Conservation (phyloP, 2,329 filamentous ascomycete species). For the Ceratocystis albifundus region DNA sequence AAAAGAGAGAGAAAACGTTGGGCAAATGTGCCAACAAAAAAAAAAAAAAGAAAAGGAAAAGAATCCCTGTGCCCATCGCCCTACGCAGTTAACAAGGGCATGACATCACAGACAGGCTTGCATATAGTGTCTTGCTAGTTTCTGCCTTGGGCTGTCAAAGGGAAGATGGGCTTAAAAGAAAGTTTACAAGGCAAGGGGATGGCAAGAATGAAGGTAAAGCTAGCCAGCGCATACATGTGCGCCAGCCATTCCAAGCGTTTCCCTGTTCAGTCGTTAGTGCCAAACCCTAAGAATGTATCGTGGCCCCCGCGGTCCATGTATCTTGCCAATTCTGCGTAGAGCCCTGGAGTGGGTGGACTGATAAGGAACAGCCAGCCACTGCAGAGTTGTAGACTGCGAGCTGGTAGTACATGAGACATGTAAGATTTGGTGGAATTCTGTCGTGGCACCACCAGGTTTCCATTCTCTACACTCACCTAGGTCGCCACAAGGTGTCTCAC, state of each 20-base stretch:
- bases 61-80: not conserved
- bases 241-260: not conserved
- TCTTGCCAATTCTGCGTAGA: not conserved
- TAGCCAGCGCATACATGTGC: not conserved
- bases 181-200: not conserved
- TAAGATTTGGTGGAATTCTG: not conserved
- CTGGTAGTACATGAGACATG: not conserved
- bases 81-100: not conserved
- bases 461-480: not conserved
- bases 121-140: not conserved
- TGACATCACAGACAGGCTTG: not conserved
- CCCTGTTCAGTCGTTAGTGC: conserved; percentile 1
- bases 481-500: conserved; percentile 7
- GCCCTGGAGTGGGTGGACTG: not conserved
- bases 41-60: too few species aligned
- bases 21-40: too few species aligned
- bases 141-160: not conserved
- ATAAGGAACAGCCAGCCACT: not conserved
- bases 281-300: not conserved
- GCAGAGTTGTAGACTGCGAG: not conserved
- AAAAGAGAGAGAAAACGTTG: not conserved
- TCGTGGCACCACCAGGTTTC: not conserved
- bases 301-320: not conserved
- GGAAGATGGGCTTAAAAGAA: not conserved
- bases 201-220: not conserved